Base-by-base conservation (phyloP, 495 filamentous ascomycete species). In the Penicillium malachiteum region DNA sequence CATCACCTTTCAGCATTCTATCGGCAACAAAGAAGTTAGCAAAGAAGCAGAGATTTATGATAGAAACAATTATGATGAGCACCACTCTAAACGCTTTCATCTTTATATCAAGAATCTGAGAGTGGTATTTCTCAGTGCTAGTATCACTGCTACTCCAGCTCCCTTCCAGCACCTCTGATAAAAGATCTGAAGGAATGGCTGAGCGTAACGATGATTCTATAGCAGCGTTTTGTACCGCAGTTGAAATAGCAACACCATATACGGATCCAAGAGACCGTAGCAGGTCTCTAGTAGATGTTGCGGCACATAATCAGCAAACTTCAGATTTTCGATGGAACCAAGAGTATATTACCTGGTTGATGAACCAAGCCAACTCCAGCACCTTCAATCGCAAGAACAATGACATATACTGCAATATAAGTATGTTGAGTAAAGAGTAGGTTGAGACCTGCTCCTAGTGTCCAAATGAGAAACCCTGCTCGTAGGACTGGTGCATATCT, bases 211-310 rank as follows among this genome's bases (percentile, higher is more conserved):
- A 65, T 6, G 65, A 65, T 17, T 68, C 65, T 30, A 85, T 63
- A 0, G 71, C 70, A 34, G 71, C 75, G 31, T 77, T 71, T 35
- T 84, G 66, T 0, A 83, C 61, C 2, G 81, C 78, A 0, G 81
- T 78, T 0, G 79, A 81, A 11, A 83, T 59, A 1, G 81, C 80
- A 5, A 86, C 69, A 1, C 83, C 82, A 32, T 76, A 72, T 12
- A 81, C 75, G 9, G 81, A 80, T 6, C 82, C 82, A 0, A 82
- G 61, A 31, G 75, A 76, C 17, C 82, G 76, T 52, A 84, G 70
- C 58, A 84, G 81, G 58, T 86, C 85, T 6, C 82, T 73, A 52
- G 80, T 74, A 10, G 75, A 78, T 32, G 80, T 84, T 9, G 82
- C 74, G 1, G 3, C 21, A 21, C 6, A n/a, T 43, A 21, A 8